Evolutionary conservation across 2,329 filamentous ascomycete species (phyloP).

Genomic region (Pestalotiopsis fici): DNA sequence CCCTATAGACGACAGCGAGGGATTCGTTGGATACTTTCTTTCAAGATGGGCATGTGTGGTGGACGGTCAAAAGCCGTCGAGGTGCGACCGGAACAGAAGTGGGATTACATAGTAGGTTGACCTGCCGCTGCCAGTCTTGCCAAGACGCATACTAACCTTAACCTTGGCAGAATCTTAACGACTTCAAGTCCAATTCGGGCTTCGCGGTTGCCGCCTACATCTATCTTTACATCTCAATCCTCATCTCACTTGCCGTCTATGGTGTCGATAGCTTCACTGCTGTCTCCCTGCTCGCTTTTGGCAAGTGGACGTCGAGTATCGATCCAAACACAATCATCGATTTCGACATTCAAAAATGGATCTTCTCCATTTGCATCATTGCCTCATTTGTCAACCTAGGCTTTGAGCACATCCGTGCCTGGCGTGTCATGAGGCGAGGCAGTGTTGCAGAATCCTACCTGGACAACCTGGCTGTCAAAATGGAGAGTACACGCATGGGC

Average conservation of each 20-base stretch:
- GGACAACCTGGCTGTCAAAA: constrained; percentile 80
- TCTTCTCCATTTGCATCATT: constrained; percentile 91
- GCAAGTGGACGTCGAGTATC: constrained; percentile 85
- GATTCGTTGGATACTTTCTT: neutral
- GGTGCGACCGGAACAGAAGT: constrained; percentile 83
- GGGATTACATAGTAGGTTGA: constrained; percentile 82
- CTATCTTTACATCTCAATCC: constrained; percentile 79
- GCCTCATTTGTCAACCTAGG: constrained; percentile 81
- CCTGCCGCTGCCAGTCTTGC: neutral
- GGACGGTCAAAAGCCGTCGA: constrained; percentile 62
- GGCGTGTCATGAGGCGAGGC: constrained; percentile 78
- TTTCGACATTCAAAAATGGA: constrained; percentile 84
- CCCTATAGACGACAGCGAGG: neutral
- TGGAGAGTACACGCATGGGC: constrained; percentile 79
- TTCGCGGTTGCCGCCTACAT: constrained; percentile 77
- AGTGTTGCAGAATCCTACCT: constrained; percentile 92
- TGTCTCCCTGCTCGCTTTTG: constrained; percentile 85
- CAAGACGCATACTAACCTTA: constrained; percentile 8
- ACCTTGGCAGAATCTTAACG: constrained; percentile 48
- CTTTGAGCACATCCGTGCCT: constrained; percentile 79
- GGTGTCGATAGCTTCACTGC: constrained; percentile 91
- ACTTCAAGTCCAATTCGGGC: constrained; percentile 84
- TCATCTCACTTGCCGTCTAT: constrained; percentile 83
- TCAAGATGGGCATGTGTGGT: constrained; percentile 65
- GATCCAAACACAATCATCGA: constrained; percentile 69